phyloP scores from a whole-genome alignment of 768 basidiomycete genomes.

The Termitomyces titanicus region DNA sequence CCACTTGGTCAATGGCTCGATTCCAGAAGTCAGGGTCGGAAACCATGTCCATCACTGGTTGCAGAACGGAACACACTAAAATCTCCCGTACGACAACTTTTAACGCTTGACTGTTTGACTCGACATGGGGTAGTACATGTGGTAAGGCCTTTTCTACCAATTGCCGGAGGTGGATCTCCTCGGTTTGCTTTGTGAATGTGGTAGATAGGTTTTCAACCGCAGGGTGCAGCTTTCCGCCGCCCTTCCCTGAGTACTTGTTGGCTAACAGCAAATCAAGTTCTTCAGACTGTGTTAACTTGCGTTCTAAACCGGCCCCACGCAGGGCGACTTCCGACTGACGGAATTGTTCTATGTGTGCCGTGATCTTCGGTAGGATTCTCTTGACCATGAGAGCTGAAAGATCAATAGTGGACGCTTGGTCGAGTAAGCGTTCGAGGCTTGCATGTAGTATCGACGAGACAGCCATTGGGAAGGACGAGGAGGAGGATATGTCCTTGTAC shows the following conservation, averaged over 20 bases:
- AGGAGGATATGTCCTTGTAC: conserved; percentile 85
- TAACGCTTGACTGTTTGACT: conserved; percentile 66
- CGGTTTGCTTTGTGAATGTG: conserved; percentile 84
- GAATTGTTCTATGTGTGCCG: conserved; percentile 85
- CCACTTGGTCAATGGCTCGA: conserved; percentile 85
- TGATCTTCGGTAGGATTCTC: conserved; percentile 85
- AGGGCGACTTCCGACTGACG: conserved; percentile 85
- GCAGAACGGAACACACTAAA: conserved; percentile 73
- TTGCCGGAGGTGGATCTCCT: conserved; percentile 78
- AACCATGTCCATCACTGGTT: conserved; percentile 89
- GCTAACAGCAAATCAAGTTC: conserved; percentile 86
- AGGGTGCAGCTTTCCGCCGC: conserved; percentile 68
- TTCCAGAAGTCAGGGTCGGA: conserved; percentile 99
- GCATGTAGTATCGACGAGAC: conserved; percentile 74
- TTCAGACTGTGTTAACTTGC: conserved; percentile 83
- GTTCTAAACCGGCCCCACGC: conserved; percentile 78
- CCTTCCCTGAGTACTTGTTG: conserved; percentile 69
- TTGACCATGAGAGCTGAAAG: conserved; percentile 74
- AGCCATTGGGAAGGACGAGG: conserved; percentile 84
- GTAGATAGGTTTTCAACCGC: conserved; percentile 88
- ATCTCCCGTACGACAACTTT: conserved; percentile 79
- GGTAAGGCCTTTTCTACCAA: conserved; percentile 73
- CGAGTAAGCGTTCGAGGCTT: conserved; percentile 54
- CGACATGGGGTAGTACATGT: conserved; percentile 70
- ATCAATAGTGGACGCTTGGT: conserved; percentile 60